phyloP scores from a whole-genome alignment of 1,284 basidiomycete genomes.

The Porogramme epimiltina region DNA sequence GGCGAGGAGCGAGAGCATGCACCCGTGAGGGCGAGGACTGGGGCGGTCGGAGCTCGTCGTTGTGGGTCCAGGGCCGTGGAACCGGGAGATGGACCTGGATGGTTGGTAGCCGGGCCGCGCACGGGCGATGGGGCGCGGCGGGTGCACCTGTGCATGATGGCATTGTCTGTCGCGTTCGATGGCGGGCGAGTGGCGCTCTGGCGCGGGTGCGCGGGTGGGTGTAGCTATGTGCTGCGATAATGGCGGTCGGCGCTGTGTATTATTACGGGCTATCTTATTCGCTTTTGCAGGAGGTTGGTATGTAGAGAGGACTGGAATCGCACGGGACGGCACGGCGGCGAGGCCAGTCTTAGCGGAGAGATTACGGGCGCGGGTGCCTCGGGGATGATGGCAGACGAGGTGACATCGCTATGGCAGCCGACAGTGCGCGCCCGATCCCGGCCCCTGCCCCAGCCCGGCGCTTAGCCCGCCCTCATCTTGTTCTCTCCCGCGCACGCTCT shows the following conservation, averaged over 20 bases:
- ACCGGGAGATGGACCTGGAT: background rate
- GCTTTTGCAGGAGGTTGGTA: background rate
- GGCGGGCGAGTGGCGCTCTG: background rate
- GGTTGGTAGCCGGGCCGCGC: background rate
- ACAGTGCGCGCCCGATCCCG: too few relatives aligned
- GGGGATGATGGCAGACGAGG: background rate
- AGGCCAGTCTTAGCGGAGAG: slow-evolving; percentile 1
- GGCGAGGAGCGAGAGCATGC: slow-evolving; percentile 30
- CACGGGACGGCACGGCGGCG: background rate
- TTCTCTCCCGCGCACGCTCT: background rate
- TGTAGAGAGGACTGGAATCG: background rate
- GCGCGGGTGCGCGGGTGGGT: too few relatives aligned
- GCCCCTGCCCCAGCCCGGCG: too few relatives aligned
- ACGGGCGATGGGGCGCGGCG: background rate
- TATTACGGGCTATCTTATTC: slow-evolving; percentile 4
- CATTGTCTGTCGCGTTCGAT: too few relatives aligned
- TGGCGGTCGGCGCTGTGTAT: slow-evolving; percentile 12
- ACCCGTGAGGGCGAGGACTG: slow-evolving; percentile 11
- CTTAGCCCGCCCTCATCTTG: background rate
- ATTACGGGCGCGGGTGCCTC: slow-evolving; percentile 4
- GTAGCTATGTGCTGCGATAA: too few relatives aligned
- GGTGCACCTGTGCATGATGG: too few relatives aligned
- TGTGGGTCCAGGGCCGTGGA: background rate
- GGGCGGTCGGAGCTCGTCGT: background rate
- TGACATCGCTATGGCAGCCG: slow-evolving; percentile 17